Base-by-base conservation (phyloP, 2,329 filamentous ascomycete genomes). In the Periconia macrospinosa region DNA sequence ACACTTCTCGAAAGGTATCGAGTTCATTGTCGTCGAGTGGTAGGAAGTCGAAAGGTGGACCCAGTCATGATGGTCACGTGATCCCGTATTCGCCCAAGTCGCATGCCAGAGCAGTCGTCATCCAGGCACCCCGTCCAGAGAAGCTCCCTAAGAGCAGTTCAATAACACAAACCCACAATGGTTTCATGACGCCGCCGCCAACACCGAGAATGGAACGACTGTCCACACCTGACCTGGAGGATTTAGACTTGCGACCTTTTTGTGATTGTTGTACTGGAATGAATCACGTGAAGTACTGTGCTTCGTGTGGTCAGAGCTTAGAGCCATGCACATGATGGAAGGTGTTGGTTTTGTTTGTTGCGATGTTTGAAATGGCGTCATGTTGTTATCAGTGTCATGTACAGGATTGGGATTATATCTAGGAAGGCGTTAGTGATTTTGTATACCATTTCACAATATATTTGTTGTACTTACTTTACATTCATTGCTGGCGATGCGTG, bases 201-300 rank as follows among this genome's bases (percentile, higher is more conserved):
- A 69, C 69, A n/a, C 71, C 73, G 20, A 65, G 60, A 41, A 49
- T 67, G 30, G 49, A 45, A 17, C 61, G 71, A n/a, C 52, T 75
- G 37, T 46, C 66, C 18, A 70, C 72, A 19, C 73, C 72, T 45
- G 72, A 75, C 5, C 47, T 75, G 11, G 52, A 61, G 3, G 63
- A 67, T 8, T 20, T 72, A 11, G 64, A 65, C 2, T 64, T 63
- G 17, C 46, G 48, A 3, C 53, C 57, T 2, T 75, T 75, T 43
- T 75, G 73, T 50, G 53, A 65, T 47, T 75, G 73, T 46, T 69
- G 65, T 50, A 41, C 49, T 1, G 52, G 50, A 19, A 33, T 47
- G 17, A 49, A 53, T 42, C 17, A 56, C 8, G 18, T 56, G 13
- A 64, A 56, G 41, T 60, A 57, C 52, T 70, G 67, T 45, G 50